A percentile compares a stretch with the other conserved stretches of the same genome.
These are phyloP conservation scores for Oenanthe sinensis DNA, from an alignment of 129 eudicot species.

Conservation along the genomic window DNA sequence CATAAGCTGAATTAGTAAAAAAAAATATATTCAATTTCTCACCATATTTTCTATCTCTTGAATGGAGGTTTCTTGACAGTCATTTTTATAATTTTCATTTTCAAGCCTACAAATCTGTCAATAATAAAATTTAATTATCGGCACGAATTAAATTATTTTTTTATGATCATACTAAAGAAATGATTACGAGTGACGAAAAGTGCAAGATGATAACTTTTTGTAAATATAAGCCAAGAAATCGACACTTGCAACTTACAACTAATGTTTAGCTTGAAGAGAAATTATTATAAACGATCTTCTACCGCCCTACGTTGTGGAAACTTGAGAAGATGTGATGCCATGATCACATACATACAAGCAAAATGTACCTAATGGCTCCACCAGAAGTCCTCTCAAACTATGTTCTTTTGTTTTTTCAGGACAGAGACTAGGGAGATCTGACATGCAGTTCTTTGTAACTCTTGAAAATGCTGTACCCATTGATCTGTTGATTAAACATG, in stretches of 20 bases:
- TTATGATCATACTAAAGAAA: not conserved
- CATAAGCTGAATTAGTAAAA: too few relatives aligned
- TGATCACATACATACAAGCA: not conserved
- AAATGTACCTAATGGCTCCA: constrained; percentile 4
- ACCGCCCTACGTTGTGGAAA: not conserved
- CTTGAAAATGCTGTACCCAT: not conserved
- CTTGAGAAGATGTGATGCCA: not conserved
- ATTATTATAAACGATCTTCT: too few relatives aligned
- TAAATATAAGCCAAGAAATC: not conserved
- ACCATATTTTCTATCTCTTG: too few relatives aligned
- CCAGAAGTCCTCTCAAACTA: not conserved
- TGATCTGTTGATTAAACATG: not conserved
- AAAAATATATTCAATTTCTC: not conserved
- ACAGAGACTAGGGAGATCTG: not conserved
- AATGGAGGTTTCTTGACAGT: not conserved
- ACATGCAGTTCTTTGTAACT: not conserved
- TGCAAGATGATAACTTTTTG: too few relatives aligned
- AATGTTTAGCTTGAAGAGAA: too few relatives aligned
- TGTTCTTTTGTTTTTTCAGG: not conserved
- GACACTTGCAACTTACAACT: not conserved
- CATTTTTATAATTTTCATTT: not conserved
- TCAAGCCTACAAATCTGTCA: too few relatives aligned
- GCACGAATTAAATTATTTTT: too few relatives aligned
- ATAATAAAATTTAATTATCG: too few relatives aligned
- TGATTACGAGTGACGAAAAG: too few relatives aligned